Conservation (phyloP, 768 basidiomycete species). For the Termitomyces eurrhizus region DNA sequence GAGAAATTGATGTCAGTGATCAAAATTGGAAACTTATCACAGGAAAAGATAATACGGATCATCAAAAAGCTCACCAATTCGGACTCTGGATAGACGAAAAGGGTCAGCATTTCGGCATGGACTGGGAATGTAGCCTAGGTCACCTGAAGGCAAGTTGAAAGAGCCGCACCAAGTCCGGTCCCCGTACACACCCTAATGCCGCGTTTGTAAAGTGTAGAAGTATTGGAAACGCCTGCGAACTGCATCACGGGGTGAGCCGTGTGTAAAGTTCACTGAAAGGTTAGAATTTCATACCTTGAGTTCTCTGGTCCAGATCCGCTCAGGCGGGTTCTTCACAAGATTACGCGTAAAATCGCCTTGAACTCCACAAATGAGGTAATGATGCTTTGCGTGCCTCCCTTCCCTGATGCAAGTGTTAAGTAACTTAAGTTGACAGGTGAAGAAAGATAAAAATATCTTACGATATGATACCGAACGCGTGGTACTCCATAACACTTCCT, state of each 20-base stretch:
- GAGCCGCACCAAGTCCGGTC: constrained; percentile 77
- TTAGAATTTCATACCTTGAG: constrained; percentile 54
- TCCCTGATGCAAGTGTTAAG: constrained; percentile 39
- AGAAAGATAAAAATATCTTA: constrained; percentile 28
- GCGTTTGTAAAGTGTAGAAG: constrained; percentile 70
- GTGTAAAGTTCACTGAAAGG: not conserved
- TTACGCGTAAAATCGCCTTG: constrained; percentile 80
- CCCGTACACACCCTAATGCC: constrained; percentile 86
- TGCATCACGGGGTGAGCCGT: constrained; percentile 21
- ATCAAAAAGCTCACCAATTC: constrained; percentile 35
- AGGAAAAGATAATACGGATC: constrained; percentile 16
- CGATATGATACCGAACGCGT: constrained; percentile 84
- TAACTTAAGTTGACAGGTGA: not conserved
- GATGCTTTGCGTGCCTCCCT: constrained; percentile 66
- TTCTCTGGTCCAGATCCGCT: constrained; percentile 72
- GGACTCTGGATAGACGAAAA: constrained; percentile 32
- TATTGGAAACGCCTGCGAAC: constrained; percentile 82
- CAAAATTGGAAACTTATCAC: not conserved
- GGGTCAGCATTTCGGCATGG: constrained; percentile 8
- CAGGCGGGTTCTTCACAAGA: constrained; percentile 71
- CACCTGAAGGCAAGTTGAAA: constrained; percentile 81
- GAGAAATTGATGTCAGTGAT: constrained; percentile 7
- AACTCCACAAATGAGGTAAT: constrained; percentile 83
- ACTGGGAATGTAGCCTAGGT: constrained; percentile 15
- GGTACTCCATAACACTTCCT: constrained; percentile 74